Base-by-base conservation (phyloP, 2,329 filamentous ascomycete genomes). In the Alternaria novae-zelandiae region DNA sequence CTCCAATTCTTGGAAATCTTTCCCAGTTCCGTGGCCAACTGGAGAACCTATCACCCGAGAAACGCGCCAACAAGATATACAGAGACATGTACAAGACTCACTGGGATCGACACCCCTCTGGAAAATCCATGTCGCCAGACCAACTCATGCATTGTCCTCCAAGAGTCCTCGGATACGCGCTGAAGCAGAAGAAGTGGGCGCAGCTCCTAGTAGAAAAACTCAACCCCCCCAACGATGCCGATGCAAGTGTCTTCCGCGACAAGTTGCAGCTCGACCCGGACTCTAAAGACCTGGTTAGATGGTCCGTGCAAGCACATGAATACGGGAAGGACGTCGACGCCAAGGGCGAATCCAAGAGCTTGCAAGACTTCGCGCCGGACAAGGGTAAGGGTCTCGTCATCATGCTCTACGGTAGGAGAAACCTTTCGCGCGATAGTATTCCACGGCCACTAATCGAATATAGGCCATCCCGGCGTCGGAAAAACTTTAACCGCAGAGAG, bases 101-200 rank as follows among this genome's bases (percentile, higher is more conserved):
- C 1, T 41, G 36, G 36, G 36, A 41, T 1, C 36, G 36, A 11
- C 36, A 41, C n/a, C 0, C 36, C 36, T 41, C 36, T 25, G 20
- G 1, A 2, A 46, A 0, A 15, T 0, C 20, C 20, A 46, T 46
- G 21, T 23, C 44, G 17, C 0, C 17, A 23, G 44, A 46, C 0
- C 44, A 46, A 23, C 21, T 23, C 7, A 21, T 46, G 20, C 44
- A 46, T 15, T 46, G 44, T 46, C 49, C 26, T 21, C 49, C 49
- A 15, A 17, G 28, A 23, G 17, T 53, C 15, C 49, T 53, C 17
- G 49, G 49, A 13, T 53, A 53, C 8, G 49, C 49, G 12, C 28
- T 53, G n/a, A 53, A 53, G 17, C 17, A 36, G 49, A 53, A 53
- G 28, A 30, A 30, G 6, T 53, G 49, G 49, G 49, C 25, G 12